Evolutionary conservation across 2,329 filamentous ascomycete species (phyloP).

Genomic region (Neonectria magnoliae): DNA sequence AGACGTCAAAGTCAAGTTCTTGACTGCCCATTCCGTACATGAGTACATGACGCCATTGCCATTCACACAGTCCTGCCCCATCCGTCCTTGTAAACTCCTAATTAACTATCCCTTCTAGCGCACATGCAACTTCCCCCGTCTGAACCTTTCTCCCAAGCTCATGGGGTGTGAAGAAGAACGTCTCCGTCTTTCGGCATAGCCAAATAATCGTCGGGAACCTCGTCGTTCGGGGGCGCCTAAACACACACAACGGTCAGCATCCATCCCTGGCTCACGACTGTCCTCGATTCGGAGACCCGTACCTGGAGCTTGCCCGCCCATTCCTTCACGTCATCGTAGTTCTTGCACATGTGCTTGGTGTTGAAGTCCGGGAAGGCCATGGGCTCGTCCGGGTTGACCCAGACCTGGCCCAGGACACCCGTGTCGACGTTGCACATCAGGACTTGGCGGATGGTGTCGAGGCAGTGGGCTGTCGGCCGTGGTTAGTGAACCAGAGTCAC

Average conservation of each 20-base stretch:
- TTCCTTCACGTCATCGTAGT: conserved; percentile 61
- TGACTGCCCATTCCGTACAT: too few relatives aligned
- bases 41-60: too few relatives aligned
- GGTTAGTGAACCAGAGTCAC: too few relatives aligned
- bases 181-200: conserved; percentile 14
- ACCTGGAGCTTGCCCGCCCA: conserved; percentile 67
- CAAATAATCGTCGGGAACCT: conserved; percentile 33
- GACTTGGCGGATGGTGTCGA: conserved; percentile 70
- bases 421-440: conserved; percentile 72
- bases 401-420: conserved; percentile 69
- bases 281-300: neutral
- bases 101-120: too few relatives aligned
- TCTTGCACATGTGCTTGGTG: conserved; percentile 67
- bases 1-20: too few relatives aligned
- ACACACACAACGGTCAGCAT: conserved; percentile 8
- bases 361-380: conserved; percentile 70
- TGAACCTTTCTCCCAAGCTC: too few relatives aligned
- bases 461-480: conserved; percentile 62
- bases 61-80: too few relatives aligned
- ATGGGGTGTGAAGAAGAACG: conserved; percentile 31
- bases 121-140: neutral
- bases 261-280: neutral
- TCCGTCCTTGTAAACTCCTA: neutral
- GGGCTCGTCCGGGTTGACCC: conserved; percentile 58
- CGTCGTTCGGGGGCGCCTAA: conserved; percentile 32